Evolutionary conservation across 2,329 filamentous ascomycete genomes (phyloP), one percentile per base, ranked within the genome.

Genomic region (Colletotrichum noveboracense): DNA sequence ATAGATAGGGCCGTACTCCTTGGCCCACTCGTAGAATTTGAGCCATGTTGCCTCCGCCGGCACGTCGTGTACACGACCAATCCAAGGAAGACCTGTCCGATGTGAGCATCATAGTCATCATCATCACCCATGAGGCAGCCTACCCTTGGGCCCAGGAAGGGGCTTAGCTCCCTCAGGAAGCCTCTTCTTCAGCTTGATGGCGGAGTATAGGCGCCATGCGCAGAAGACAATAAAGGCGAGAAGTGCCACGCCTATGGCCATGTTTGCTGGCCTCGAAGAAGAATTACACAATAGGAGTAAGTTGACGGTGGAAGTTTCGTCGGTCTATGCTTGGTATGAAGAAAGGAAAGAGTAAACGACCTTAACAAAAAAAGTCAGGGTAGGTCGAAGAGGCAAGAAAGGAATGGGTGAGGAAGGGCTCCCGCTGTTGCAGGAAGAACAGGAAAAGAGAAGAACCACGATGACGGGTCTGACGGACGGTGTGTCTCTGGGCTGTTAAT

Each of bases 1-100:
- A 78, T 88, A 88, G 70, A 89, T 88, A 9, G 87, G 86, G 2
- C 87, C 87, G 74, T 86, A 88, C 36, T 82, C 79, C 78, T 87
- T 84, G 74, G 82, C 83, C 87, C 87, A 89, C 76, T 88, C 86
- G 76, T 86, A 85, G 75, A 88, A 88, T 79, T 88, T 88, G 30
- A 88, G 76, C 87, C 87, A 88, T 24, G 86, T 82, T 43, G 79
- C 80, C 43, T 85, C 81, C 16, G 80, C 77, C 2, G 87, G 87
- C 5, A 89, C 79, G 79, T 88, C 87, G 73, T 88, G 87, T 18
- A 89, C 80, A 18, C 86, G 84, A 7, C 87, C 87, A 60, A 89
- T 82, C 55, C 86, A 80, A 3, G 87, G 87, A 6, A 86, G 78
- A 58, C 83, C 87, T 88, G 56, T 26, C 77, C 12, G 21, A 7